phyloP scores from a whole-genome alignment of 73 alveolate genomes.

The Diophrys appendiculata region DNA sequence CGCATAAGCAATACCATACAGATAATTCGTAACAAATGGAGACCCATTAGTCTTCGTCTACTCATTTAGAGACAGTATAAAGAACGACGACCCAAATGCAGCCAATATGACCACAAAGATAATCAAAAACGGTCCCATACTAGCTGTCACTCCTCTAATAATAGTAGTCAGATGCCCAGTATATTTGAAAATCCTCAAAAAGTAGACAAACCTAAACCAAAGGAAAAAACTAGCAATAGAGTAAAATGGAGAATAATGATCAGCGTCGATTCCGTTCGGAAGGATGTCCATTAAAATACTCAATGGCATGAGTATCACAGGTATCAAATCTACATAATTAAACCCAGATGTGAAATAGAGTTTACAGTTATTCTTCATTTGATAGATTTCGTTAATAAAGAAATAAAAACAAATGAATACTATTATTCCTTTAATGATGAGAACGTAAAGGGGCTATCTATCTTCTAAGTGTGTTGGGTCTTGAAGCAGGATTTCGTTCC shows the following conservation, averaged over 20 bases:
- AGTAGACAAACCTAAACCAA: conserved; percentile 42
- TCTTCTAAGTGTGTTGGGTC: neutral
- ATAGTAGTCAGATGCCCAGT: conserved; percentile 33
- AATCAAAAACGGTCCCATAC: conserved; percentile 40
- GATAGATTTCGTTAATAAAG: neutral
- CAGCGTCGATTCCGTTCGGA: neutral
- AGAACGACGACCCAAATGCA: neutral
- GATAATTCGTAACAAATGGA: neutral
- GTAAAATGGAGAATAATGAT: conserved; percentile 1
- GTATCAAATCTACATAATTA: neutral
- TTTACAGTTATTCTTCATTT: neutral
- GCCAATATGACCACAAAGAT: conserved; percentile 8
- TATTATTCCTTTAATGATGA: neutral
- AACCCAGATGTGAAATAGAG: neutral
- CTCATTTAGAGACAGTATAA: neutral
- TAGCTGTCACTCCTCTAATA: conserved; percentile 11
- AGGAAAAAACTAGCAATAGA: conserved; percentile 20
- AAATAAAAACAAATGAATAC: too few species aligned
- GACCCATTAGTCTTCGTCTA: neutral
- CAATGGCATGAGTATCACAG: neutral
- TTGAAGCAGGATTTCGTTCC: neutral
- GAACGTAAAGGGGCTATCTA: neutral
- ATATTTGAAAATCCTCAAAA: conserved; percentile 33
- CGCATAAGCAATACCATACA: neutral
- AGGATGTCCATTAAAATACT: neutral